phyloP scores from a whole-genome alignment of 495 filamentous ascomycete genomes.

The Annulohypoxylon moriforme region DNA sequence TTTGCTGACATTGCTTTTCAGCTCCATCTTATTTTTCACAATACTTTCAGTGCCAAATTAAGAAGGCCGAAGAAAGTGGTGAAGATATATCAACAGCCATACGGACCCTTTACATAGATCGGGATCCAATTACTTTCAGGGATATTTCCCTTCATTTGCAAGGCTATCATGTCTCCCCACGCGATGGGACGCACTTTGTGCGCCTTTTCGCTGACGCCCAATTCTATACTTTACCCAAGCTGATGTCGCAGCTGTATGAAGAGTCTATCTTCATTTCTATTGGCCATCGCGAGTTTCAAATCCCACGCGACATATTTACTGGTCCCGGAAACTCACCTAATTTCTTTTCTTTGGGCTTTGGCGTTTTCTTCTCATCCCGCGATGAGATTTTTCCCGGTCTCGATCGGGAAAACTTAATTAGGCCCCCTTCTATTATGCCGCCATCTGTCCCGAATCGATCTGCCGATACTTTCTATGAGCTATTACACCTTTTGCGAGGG shows the following conservation, averaged over 20 bases:
- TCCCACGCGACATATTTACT: conserved; percentile 88
- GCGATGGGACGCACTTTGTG: conserved; percentile 86
- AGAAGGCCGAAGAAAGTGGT: conserved; percentile 66
- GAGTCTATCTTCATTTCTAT: conserved; percentile 92
- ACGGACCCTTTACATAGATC: conserved; percentile 90
- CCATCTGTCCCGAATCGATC: conserved; percentile 83
- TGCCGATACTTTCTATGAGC: conserved; percentile 81
- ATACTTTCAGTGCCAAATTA: conserved; percentile 89
- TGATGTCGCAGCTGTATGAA: conserved; percentile 94
- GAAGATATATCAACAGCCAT: conserved; percentile 60
- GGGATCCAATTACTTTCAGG: conserved; percentile 88
- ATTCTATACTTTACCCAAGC: conserved; percentile 91
- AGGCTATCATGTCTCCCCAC: conserved; percentile 89
- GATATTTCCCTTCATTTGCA: conserved; percentile 94
- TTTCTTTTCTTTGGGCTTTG: conserved; percentile 94
- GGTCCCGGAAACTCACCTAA: conserved; percentile 89
- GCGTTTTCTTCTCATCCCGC: conserved; percentile 85
- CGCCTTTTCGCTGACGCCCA: conserved; percentile 94
- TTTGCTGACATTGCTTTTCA: conserved; percentile 56
- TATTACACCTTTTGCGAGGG: conserved; percentile 88
- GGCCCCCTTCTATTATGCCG: conserved; percentile 86
- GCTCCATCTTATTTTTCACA: conserved; percentile 98
- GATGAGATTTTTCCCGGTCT: conserved; percentile 88
- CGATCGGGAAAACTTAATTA: conserved; percentile 80
- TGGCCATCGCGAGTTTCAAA: conserved; percentile 85